phyloP scores from a whole-genome alignment of 2,329 filamentous ascomycete species.

The Fusarium musae region DNA sequence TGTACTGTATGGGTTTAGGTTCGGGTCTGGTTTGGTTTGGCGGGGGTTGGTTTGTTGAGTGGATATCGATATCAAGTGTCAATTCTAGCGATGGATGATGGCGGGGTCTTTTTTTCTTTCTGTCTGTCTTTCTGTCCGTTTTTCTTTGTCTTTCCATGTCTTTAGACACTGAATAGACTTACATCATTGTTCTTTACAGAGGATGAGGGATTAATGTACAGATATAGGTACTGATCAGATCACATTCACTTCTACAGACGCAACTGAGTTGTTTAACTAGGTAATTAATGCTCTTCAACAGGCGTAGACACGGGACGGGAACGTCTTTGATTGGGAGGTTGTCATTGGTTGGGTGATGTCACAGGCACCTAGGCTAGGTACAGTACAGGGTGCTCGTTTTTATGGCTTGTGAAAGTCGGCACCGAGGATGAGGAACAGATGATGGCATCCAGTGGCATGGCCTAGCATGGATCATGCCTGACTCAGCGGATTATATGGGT shows the following conservation, averaged over 20 bases:
- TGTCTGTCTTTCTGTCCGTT: background rate
- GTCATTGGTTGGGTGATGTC: constrained; percentile 41
- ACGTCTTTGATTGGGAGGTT: constrained; percentile 24
- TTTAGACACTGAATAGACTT: background rate
- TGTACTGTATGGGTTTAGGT: background rate
- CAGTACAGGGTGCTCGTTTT: constrained; percentile 14
- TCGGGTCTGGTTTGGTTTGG: constrained; percentile 13
- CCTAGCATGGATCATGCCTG: background rate
- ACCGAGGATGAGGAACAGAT: constrained; percentile 16
- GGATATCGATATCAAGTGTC: background rate
- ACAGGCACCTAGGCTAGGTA: constrained; percentile 13
- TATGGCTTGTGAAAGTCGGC: constrained; percentile 44
- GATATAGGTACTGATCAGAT: constrained; percentile 6
- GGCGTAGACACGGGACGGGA: constrained; percentile 28
- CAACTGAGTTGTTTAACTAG: background rate
- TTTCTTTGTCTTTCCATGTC: background rate
- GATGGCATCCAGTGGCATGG: background rate
- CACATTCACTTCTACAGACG: background rate
- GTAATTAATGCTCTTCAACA: background rate
- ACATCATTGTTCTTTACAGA: background rate
- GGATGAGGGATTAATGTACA: constrained; percentile 12
- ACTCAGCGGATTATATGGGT: background rate
- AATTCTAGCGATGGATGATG: constrained; percentile 15
- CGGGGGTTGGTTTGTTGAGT: constrained; percentile 34
- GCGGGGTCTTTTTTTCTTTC: constrained; percentile 22